These are phyloP conservation scores for Aspergillus sp. DNA, from an alignment of 2,329 filamentous ascomycete species.

Conservation along the genomic window DNA sequence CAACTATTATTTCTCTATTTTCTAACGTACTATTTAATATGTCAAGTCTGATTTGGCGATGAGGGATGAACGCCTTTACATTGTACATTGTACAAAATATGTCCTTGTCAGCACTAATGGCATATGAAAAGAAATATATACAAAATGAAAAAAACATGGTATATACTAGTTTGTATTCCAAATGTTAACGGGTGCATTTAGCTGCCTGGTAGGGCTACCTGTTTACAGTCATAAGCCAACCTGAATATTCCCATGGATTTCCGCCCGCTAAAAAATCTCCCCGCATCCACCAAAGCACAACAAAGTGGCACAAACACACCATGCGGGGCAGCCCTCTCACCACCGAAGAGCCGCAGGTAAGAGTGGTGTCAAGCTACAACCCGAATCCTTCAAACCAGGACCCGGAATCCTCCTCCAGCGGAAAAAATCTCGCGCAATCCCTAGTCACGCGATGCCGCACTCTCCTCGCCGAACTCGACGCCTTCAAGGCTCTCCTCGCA, in stretches of 20 bases:
- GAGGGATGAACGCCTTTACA: slow-evolving; percentile 8
- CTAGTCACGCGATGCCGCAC: slow-evolving; percentile 40
- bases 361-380: background rate
- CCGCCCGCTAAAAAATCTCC: background rate
- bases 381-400: background rate
- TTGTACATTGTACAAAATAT: slow-evolving; percentile 8
- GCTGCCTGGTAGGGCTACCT: background rate
- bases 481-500: slow-evolving; percentile 44
- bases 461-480: slow-evolving; percentile 48
- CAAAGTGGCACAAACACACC: background rate
- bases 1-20: slow-evolving; percentile 1
- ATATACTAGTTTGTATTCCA: background rate
- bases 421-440: slow-evolving; percentile 25
- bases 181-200: background rate
- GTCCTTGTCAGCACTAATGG: background rate
- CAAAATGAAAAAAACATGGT: no score
- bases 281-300: slow-evolving; percentile 1
- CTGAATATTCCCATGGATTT: background rate
- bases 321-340: background rate
- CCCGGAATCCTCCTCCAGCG: background rate
- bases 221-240: background rate
- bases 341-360: background rate
- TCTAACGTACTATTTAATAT: slow-evolving; percentile 4
- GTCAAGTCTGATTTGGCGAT: slow-evolving; percentile 1
- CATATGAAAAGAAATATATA: background rate